These are phyloP conservation scores for Boletus subcaerulescens DNA, from an alignment of 768 basidiomycete species.

Conservation along the genomic window DNA sequence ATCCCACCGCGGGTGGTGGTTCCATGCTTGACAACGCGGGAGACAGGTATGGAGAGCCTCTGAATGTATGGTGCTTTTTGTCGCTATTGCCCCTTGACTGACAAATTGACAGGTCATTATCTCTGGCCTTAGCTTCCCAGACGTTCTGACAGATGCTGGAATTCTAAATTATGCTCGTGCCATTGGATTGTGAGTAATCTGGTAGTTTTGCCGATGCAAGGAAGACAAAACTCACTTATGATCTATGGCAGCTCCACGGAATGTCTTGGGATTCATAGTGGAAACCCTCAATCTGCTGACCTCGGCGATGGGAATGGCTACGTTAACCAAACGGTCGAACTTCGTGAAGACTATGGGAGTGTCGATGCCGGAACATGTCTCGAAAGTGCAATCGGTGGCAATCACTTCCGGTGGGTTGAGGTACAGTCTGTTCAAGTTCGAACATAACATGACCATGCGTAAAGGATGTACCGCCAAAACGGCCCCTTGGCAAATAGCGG, in stretches of 20 bases:
- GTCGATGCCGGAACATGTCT: slow-evolving; percentile 38
- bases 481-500: slow-evolving; percentile 46
- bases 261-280: slow-evolving; percentile 36
- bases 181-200: slow-evolving; percentile 55
- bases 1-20: slow-evolving; percentile 38
- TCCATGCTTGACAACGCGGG: slow-evolving; percentile 45
- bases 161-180: slow-evolving; percentile 56
- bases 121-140: slow-evolving; percentile 57
- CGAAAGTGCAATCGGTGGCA: slow-evolving; percentile 43
- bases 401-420: slow-evolving; percentile 41
- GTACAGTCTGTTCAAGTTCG: background rate
- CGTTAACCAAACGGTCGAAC: slow-evolving; percentile 41
- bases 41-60: slow-evolving; percentile 37
- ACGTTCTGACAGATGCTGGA: slow-evolving; percentile 53
- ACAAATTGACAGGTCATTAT: slow-evolving; percentile 47
- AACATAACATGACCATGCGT: background rate
- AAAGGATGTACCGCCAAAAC: slow-evolving; percentile 54
- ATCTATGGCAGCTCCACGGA: slow-evolving; percentile 34
- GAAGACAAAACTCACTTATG: background rate
- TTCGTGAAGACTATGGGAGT: slow-evolving; percentile 41
- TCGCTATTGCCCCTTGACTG: background rate
- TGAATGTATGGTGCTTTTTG: slow-evolving; percentile 34
- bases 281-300: slow-evolving; percentile 38
- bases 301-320: slow-evolving; percentile 47
- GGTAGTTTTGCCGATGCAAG: background rate